Evolutionary conservation across 73 alveolate species (phyloP).

Genomic region (Tetrahymena elliotti): DNA sequence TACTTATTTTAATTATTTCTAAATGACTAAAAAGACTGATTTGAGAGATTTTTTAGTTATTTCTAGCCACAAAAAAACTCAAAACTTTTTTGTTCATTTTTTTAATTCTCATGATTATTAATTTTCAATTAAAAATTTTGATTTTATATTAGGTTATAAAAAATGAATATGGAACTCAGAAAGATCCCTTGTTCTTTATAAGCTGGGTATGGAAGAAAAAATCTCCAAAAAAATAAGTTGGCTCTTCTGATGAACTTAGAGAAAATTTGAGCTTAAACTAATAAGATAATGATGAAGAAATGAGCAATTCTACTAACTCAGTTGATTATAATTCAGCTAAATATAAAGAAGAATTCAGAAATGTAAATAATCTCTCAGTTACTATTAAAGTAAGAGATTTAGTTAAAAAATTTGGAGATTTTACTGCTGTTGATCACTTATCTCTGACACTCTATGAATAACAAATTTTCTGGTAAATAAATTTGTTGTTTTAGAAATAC

Average conservation of each 20-base stretch:
- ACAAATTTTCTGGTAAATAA: constrained; percentile 4
- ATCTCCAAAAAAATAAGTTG: neutral
- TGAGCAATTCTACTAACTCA: neutral
- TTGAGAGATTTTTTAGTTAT: no score
- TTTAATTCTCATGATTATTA: no score
- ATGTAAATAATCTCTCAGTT: neutral
- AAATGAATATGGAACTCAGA: neutral
- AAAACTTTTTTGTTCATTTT: no score
- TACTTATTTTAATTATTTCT: no score
- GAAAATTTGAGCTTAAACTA: neutral
- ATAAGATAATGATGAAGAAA: neutral
- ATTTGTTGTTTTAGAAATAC: neutral
- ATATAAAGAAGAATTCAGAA: constrained; percentile 8
- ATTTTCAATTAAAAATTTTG: no score
- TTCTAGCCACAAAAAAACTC: neutral
- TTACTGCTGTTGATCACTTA: constrained; percentile 80
- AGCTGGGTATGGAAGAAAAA: constrained; percentile 12
- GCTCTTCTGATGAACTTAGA: neutral
- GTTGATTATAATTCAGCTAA: constrained; percentile 7
- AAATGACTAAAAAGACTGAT: no score
- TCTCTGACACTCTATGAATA: constrained; percentile 12
- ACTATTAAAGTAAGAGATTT: constrained; percentile 7
- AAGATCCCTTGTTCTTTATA: neutral
- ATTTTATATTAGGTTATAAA: neutral
- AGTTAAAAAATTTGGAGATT: constrained; percentile 51